These are phyloP conservation scores for Colletotrichum abscissum DNA, from an alignment of 2,329 filamentous ascomycete species.

Conservation along the genomic window DNA sequence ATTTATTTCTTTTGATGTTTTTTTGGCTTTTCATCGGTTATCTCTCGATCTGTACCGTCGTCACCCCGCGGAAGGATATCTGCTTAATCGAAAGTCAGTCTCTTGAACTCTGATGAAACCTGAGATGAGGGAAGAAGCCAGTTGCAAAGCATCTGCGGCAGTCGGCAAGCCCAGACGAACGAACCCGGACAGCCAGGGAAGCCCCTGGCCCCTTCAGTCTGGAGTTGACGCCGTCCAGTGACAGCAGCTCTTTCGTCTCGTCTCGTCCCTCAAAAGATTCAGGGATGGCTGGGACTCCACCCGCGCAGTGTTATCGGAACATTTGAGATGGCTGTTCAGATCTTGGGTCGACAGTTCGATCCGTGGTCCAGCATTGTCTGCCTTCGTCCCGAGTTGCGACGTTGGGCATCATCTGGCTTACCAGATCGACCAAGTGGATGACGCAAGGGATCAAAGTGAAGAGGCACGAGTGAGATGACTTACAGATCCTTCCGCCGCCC, in stretches of 20 bases:
- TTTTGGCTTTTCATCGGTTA: not conserved
- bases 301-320: not conserved
- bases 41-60: not conserved
- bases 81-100: not conserved
- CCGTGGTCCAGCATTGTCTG: not conserved
- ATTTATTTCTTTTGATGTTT: not conserved
- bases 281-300: not conserved
- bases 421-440: not conserved
- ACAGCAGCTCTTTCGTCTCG: not conserved
- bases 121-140: not conserved
- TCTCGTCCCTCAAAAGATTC: not conserved
- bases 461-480: not conserved
- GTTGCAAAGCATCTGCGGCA: not conserved
- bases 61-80: not conserved
- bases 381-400: not conserved
- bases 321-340: not conserved
- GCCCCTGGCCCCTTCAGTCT: not conserved
- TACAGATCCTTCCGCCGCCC: not conserved
- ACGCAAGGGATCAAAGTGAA: not conserved
- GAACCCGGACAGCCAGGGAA: not conserved
- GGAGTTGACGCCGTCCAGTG: not conserved
- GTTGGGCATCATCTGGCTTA: not conserved
- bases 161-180: not conserved
- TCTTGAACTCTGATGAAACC: not conserved
- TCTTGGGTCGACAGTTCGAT: not conserved